Base-by-base conservation (phyloP, 2,329 filamentous ascomycete genomes). In the Xylaria multiplex region DNA sequence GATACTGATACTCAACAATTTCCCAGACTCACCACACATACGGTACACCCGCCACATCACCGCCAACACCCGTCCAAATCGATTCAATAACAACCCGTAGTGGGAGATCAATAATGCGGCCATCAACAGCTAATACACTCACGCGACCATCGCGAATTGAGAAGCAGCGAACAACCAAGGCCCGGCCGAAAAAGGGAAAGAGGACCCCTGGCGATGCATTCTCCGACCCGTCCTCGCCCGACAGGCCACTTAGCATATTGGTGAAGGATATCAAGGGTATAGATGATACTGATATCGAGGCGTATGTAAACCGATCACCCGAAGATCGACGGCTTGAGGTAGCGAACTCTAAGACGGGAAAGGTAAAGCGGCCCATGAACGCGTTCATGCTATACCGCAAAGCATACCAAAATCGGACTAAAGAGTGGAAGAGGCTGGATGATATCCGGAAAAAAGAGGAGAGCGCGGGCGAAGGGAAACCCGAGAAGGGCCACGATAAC, bases 331-430 rank as follows among this genome's bases (percentile, higher is more conserved):
- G 83, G 55, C 80, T 82, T 61, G 93, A 97, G 77, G 88, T 91
- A 9, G 85, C 88, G 49, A 86, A 87, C 72, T 86, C 88, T 64
- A 93, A 90, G 73, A 82, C 88, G 42, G 83, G 92, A 30, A 93
- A 94, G 77, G 86, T 98, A 71, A 93, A 95, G 74, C 86, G 96
- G 35, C 94, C 96, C 2, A 97, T 97, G 91, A 99, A 99, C 78
- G 95, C 93, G 0, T 99, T 98, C 82, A 97, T 99, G 91, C 84
- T 99, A 57, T 99, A 99, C 78, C 91, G 96, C 48, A 97, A 96
- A 71, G 93, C 93, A 6, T 97, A 93, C 76, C 92, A 96, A 66
- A 92, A 96, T 68, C 86, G 93, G 37, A 93, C 92, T 65, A 97
- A 97, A 79, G 84, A 87, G 58, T 92, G 90, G 84, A 92, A 91